Conservation (phyloP, 805 yeast genomes). For the Brettanomyces nanus region DNA sequence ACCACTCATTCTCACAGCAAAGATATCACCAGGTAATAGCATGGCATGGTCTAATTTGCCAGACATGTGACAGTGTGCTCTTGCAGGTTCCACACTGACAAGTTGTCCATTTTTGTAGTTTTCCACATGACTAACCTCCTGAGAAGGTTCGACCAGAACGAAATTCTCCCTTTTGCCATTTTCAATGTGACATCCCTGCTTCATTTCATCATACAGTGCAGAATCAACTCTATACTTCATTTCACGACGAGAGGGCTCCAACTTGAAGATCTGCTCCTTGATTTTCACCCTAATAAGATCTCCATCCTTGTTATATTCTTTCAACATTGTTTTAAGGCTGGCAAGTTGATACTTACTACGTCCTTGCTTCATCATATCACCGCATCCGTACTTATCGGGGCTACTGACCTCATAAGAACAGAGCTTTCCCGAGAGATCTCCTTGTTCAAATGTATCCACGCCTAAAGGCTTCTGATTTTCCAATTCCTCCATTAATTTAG, state of each 20-base stretch:
- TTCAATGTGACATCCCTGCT: background rate
- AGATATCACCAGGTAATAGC: background rate
- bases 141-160: background rate
- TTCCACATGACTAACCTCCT: background rate
- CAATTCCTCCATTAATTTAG: background rate
- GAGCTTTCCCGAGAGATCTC: background rate
- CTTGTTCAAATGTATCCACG: background rate
- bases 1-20: slow-evolving; percentile 3
- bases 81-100: background rate
- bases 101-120: slow-evolving; percentile 1
- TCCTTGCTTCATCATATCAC: background rate
- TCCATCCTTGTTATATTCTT: background rate
- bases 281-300: background rate
- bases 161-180: background rate
- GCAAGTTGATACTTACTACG: background rate
- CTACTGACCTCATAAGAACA: background rate
- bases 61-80: slow-evolving; percentile 3
- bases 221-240: background rate
- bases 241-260: background rate
- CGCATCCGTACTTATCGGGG: slow-evolving; percentile 1
- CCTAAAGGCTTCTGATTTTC: background rate
- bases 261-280: slow-evolving; percentile 2
- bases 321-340: background rate
- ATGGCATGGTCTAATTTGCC: background rate
- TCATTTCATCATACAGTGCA: slow-evolving; percentile 1